These are phyloP conservation scores for Saussurea involucrata DNA, from an alignment of 129 eudicot genomes.

Conservation along the genomic window DNA sequence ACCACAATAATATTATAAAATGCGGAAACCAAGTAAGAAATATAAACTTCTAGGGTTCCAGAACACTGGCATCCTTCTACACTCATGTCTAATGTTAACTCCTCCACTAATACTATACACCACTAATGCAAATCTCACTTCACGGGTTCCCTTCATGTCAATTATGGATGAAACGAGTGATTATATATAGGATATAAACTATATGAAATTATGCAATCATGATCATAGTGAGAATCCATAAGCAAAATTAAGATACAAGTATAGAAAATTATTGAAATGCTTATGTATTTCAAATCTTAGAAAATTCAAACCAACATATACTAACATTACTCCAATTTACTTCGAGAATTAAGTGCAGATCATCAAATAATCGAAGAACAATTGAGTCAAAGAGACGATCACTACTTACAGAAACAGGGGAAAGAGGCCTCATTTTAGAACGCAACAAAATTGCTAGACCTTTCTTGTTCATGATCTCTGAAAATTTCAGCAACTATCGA, in stretches of 20 bases:
- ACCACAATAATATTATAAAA: not conserved
- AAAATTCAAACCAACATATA: not conserved
- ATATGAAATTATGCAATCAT: not conserved
- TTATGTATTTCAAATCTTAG: not conserved
- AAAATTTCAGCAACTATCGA: not conserved
- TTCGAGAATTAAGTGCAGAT: not conserved
- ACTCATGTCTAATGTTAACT: not conserved
- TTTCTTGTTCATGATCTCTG: constrained; percentile 63
- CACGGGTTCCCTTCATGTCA: not conserved
- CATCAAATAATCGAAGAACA: not conserved
- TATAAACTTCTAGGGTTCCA: not conserved
- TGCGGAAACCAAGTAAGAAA: not conserved
- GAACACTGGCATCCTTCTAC: not conserved
- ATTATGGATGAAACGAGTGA: not conserved
- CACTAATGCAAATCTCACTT: not conserved
- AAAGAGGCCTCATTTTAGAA: constrained; percentile 74
- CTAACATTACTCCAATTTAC: not conserved
- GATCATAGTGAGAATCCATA: not conserved
- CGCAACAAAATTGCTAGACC: constrained; percentile 82
- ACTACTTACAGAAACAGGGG: constrained; percentile 54
- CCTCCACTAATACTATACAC: not conserved
- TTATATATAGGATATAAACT: not conserved
- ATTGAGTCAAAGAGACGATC: not conserved
- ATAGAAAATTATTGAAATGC: not conserved
- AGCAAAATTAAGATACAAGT: not conserved